Base-by-base conservation (phyloP, 495 filamentous ascomycete genomes). In the Durotheca rogersii region DNA sequence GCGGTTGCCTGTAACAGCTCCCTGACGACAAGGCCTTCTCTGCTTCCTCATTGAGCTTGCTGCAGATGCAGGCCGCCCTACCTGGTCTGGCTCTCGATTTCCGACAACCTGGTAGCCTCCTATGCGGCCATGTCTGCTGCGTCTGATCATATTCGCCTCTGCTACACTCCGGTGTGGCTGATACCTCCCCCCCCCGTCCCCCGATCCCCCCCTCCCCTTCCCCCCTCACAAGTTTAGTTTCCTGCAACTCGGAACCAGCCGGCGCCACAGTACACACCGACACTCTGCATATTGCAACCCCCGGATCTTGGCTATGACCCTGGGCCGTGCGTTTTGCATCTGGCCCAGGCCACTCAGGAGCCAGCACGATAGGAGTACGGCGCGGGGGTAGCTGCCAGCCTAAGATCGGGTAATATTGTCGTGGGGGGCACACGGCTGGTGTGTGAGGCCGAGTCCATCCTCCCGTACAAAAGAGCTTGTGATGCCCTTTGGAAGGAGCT, bases 331-430 rank as follows among this genome's bases (percentile, higher is more conserved):
- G 27, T 54, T 36, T 51, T 60, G 56, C 56, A 56, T 60, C 56
- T 54, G 46, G 27, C 56, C 51, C 56, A 51, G 51, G 35, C 56
- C 51, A 54, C 42, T 56, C 45, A 60, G 37, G 41, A 60, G 46
- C 48, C 50, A 40, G 41, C 43, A 53, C 35, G 49, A 41, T 35
- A 4, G 25, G 30, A 37, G 34, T 44, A 31, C 21, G 38, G 37
- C 51, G 56, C 56, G 51, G 51, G 56, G 56, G 51, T 36, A 47
- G 49, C 41, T 55, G 51, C 56, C 56, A 60, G 47, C 51, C 47
- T 60, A 56, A 56, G 56, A 54, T 56, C 51, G 56, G 56, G 32
- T 60, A 60, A 60, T 60, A 51, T 60, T 19, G 37, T 47, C 56
- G 56, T 60, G 56, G 56, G 56, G 53, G 56, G 39, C 33, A 46